Base-by-base conservation (phyloP, 192 early-diverging fungal species). In the Rhizoclosmatium sp. region DNA sequence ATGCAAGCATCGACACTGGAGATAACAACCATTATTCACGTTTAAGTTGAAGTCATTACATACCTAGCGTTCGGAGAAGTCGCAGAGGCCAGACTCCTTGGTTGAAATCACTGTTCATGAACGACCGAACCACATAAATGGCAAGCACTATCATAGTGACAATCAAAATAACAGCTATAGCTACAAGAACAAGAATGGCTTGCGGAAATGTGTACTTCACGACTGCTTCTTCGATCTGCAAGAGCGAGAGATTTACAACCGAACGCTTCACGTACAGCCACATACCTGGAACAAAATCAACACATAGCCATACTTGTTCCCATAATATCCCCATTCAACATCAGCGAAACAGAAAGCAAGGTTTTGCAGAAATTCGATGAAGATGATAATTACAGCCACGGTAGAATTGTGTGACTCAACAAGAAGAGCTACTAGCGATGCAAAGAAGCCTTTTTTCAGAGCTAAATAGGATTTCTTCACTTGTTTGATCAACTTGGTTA, bases 381-480 rank as follows among this genome's bases (percentile, higher is more conserved):
- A 74, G 41, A 80, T 80, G 46, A 80, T 56, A 10, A 67, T 66
- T 2, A 68, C 42, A 7, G 65, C 51, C 3, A 65, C 19, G 46
- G 49, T 21, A 2, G 78, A 72, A 44, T 80, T 80, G 78, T 80
- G 70, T 7, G 59, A 47, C 56, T 80, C 78, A 23, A 80, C 78
- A 12, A 80, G 78, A 5, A 80, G 59, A 7, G 78, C 78, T 2
- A 80, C 78, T 19, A 80, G 78, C 10, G 59, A 41, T 10, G 69
- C 78, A 67, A 80, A 80, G 40, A 80, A 80, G 5, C 78, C 78
- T 41, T 80, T 80, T 40, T 80, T 80, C n/a, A 80, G 19, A 10
- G 67, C 71, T 31, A 47, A 16, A 65, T 47, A 61, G 10, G 39
- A 16, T 45, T 80, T 80, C 3, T n/a, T 23, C 0, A 46, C 40